Evolutionary conservation across 2,329 filamentous ascomycete species (phyloP).

Genomic region (Aspergillus nomiae): DNA sequence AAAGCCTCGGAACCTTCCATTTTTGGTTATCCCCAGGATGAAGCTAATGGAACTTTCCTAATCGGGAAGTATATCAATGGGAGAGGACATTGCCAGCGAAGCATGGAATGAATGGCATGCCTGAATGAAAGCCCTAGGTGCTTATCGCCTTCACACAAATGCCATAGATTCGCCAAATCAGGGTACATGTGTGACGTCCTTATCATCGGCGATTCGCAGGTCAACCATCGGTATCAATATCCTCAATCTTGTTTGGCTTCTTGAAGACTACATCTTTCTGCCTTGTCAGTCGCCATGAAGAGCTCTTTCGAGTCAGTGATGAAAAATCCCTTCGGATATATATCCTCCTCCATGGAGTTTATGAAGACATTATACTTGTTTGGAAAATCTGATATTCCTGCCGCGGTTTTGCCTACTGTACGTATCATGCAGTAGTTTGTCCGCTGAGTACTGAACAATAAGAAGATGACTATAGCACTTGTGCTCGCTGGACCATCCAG

Average conservation of each 20-base stretch:
- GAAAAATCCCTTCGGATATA: not conserved
- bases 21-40: not conserved
- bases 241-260: not conserved
- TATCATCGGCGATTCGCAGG: not conserved
- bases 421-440: not conserved
- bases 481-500: conserved; percentile 2
- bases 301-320: not conserved
- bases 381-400: conserved; percentile 5
- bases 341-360: conserved; percentile 5
- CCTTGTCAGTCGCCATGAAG: not conserved
- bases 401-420: not conserved
- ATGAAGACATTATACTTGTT: conserved; percentile 2
- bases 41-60: not conserved
- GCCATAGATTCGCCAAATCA: not conserved
- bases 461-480: conserved; percentile 3
- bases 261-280: not conserved
- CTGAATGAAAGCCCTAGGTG: not conserved
- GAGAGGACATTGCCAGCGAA: not conserved
- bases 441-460: not conserved
- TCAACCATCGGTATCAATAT: not conserved
- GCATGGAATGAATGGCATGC: not conserved
- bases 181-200: not conserved
- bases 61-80: not conserved
- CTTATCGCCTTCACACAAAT: not conserved
- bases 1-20: not conserved